Percentiles rank a stretch among this genome's conserved stretches.
Evolutionary conservation across 2,329 filamentous ascomycete species (phyloP).

Genomic region (Clonostachys rosea): DNA sequence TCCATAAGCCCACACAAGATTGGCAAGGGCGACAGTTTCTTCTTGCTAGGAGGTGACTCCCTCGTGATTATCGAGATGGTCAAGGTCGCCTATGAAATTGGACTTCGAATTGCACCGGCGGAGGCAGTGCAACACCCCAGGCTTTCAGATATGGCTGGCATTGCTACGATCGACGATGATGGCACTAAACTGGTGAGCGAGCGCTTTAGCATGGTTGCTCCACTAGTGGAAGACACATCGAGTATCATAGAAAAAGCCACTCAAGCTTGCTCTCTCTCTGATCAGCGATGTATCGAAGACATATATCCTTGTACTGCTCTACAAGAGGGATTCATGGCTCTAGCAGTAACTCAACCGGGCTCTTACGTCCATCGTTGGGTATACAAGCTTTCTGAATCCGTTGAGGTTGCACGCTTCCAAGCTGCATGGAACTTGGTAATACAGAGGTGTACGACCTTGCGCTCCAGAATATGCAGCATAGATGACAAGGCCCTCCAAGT

Average conservation of each 20-base stretch:
- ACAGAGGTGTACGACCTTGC: background rate
- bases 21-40: background rate
- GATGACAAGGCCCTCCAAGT: constrained; percentile 4
- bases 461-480: constrained; percentile 5
- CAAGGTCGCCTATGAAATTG: background rate
- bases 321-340: constrained; percentile 26
- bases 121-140: background rate
- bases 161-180: background rate
- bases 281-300: background rate
- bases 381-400: constrained; percentile 8
- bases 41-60: background rate
- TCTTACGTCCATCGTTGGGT: constrained; percentile 23
- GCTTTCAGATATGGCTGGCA: background rate
- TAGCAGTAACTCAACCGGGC: constrained; percentile 18
- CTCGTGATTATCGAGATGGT: constrained; percentile 2
- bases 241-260: background rate
- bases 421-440: constrained; percentile 4
- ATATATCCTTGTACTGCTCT: constrained; percentile 22
- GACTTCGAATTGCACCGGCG: constrained; percentile 1
- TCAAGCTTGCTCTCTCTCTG: background rate
- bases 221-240: background rate
- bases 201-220: background rate
- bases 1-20: background rate
- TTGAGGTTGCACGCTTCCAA: constrained; percentile 8
- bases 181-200: background rate